Percentiles rank a stretch among this genome's conserved stretches.
Conservation (phyloP, 2,329 filamentous ascomycete genomes). For the Lanzia echinophila region DNA sequence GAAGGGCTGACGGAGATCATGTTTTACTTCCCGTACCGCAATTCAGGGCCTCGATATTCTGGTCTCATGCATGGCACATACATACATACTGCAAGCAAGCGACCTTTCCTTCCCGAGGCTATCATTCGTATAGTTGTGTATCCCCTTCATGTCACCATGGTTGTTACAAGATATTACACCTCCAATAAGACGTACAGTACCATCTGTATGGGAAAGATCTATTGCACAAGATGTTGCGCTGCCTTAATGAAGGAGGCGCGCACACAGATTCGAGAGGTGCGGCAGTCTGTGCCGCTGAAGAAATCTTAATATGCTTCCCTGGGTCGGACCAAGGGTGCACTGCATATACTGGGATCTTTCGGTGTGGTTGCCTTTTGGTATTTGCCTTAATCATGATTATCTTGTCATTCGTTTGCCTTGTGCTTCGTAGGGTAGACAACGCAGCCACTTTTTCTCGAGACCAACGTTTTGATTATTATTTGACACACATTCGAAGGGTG, state of each 20-base stretch:
- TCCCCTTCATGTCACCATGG: background rate
- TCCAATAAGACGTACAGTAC: background rate
- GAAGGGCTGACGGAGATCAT: conserved; percentile 5
- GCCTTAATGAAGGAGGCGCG: background rate
- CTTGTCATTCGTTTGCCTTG: background rate
- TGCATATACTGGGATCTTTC: conserved; percentile 8
- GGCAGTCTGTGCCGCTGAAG: conserved; percentile 1
- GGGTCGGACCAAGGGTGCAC: conserved; percentile 2
- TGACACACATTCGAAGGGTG: conserved; percentile 1
- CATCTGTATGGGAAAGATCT: background rate
- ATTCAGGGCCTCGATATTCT: background rate
- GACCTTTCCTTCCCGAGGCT: conserved; percentile 3
- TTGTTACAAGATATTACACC: background rate
- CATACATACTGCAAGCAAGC: background rate
- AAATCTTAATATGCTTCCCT: conserved; percentile 6
- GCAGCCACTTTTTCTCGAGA: background rate
- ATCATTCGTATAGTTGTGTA: background rate
- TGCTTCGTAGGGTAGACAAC: background rate
- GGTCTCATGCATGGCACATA: background rate
- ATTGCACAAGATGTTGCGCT: background rate
- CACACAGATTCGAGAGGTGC: background rate
- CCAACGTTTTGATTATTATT: background rate
- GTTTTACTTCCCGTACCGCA: conserved; percentile 3
- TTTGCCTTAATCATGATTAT: background rate
- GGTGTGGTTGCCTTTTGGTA: background rate